Conservation (phyloP, 2,329 filamentous ascomycete species). For the Cladosporium oxysporum region DNA sequence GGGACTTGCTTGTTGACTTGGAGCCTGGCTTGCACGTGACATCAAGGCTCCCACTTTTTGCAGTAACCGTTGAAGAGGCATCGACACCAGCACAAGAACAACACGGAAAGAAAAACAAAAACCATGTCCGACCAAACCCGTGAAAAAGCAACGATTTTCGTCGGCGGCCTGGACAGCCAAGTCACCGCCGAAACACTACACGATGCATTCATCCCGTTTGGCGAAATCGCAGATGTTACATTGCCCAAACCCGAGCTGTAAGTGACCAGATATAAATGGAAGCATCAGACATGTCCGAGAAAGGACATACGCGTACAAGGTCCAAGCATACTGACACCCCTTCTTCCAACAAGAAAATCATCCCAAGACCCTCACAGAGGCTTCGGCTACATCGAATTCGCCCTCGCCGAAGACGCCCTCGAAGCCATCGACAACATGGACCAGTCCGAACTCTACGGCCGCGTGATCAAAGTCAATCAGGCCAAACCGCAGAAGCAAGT, state of each 20-base stretch:
- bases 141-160: conserved; percentile 88
- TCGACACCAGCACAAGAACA: not conserved
- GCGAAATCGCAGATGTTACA: conserved; percentile 88
- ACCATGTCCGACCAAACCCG: conserved; percentile 79
- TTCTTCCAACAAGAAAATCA: conserved; percentile 49
- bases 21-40: conserved; percentile 3
- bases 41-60: conserved; percentile 3
- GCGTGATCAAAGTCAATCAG: conserved; percentile 85
- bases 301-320: too few relatives aligned
- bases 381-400: conserved; percentile 96
- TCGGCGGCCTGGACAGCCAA: conserved; percentile 80
- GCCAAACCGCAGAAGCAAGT: conserved; percentile 90
- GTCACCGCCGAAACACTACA: conserved; percentile 76
- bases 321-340: too few relatives aligned
- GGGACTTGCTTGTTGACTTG: not conserved
- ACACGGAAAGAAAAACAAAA: not conserved
- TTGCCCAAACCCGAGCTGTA: conserved; percentile 82
- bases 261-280: not conserved
- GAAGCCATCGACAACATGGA: conserved; percentile 99
- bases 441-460: conserved; percentile 89
- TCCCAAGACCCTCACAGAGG: conserved; percentile 80
- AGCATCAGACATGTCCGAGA: not conserved
- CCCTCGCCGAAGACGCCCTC: conserved; percentile 78
- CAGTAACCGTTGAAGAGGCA: not conserved
- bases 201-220: conserved; percentile 94